Conservation (phyloP, 2,329 filamentous ascomycete genomes). For the Aspergillus nomiae region DNA sequence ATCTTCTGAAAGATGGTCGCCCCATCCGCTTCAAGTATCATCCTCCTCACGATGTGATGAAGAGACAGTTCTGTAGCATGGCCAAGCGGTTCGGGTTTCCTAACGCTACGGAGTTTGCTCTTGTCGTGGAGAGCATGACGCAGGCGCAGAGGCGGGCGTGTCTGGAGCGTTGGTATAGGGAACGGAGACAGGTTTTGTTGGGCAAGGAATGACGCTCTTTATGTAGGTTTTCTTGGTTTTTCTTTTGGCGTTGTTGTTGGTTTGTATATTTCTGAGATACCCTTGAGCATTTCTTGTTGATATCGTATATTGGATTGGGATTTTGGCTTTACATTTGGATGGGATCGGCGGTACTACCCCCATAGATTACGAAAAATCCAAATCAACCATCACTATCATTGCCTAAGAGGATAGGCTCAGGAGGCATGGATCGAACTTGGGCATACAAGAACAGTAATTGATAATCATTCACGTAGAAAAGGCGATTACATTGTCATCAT, state of each 20-base stretch:
- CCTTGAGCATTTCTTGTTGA: neutral
- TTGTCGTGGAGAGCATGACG: constrained; percentile 88
- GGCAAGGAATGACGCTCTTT: neutral
- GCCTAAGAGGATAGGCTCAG: neutral
- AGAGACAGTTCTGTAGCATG: constrained; percentile 89
- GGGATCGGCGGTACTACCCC: neutral
- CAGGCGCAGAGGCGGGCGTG: constrained; percentile 77
- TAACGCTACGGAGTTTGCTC: constrained; percentile 78
- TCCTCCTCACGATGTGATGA: constrained; percentile 72
- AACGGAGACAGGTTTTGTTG: constrained; percentile 56
- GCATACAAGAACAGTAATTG: too few relatives aligned
- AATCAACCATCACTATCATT: neutral
- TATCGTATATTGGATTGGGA: neutral
- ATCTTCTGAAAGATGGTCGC: constrained; percentile 38
- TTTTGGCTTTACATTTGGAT: neutral
- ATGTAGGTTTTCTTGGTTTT: neutral
- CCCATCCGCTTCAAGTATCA: constrained; percentile 64
- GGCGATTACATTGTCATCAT: neutral
- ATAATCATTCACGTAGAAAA: neutral
- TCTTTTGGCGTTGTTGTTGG: neutral
- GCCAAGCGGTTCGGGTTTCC: constrained; percentile 75
- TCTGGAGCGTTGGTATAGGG: constrained; percentile 77
- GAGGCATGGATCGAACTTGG: too few relatives aligned
- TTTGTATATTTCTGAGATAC: neutral
- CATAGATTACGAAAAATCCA: neutral